Conservation (phyloP, 2,329 filamentous ascomycete species). For the Amesomyces nigricolor region DNA sequence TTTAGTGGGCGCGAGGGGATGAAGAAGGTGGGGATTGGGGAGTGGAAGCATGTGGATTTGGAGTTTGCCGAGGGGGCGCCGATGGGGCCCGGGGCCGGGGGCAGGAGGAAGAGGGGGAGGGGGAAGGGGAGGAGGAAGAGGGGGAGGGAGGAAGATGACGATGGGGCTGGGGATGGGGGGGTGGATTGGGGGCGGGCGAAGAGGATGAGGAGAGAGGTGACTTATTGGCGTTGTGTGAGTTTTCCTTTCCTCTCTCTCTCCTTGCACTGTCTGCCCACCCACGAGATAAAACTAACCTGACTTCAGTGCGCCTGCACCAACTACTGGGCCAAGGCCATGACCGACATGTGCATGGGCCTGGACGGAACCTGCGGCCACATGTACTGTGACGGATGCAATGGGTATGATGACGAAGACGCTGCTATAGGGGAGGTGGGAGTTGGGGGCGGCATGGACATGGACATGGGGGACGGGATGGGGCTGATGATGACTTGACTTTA, state of each 20-base stretch:
- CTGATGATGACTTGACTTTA: not conserved
- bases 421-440: not conserved
- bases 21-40: slow-evolving; percentile 40
- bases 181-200: not conserved
- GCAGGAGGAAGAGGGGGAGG: not conserved
- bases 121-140: not conserved
- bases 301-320: slow-evolving; percentile 7
- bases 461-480: not conserved
- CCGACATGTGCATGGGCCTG: slow-evolving; percentile 2
- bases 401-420: not conserved
- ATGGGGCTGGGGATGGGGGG: not conserved
- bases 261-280: no score
- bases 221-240: slow-evolving; percentile 18
- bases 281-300: no score
- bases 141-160: not conserved
- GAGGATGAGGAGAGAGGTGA: slow-evolving; percentile 7
- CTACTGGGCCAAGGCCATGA: slow-evolving; percentile 4
- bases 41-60: slow-evolving; percentile 47
- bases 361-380: slow-evolving; percentile 5
- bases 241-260: not conserved
- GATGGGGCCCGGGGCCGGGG: not conserved
- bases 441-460: not conserved
- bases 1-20: slow-evolving; percentile 48
- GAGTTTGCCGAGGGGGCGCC: slow-evolving; percentile 4
- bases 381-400: slow-evolving; percentile 6